Base-by-base conservation (phyloP, 805 yeast genomes). In the Tetrapisispora arboricola region DNA sequence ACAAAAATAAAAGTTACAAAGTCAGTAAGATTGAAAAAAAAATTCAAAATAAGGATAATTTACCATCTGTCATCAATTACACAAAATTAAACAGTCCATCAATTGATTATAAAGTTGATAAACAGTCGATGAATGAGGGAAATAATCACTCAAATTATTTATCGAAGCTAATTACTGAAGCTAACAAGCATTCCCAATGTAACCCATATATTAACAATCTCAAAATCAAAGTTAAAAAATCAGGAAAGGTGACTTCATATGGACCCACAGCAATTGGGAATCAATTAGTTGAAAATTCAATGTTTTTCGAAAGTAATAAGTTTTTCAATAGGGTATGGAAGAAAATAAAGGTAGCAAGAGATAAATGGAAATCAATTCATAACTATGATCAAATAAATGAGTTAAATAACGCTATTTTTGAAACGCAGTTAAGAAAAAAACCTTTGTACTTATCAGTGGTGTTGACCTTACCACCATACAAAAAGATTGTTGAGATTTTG, bases 211-310 rank as follows among this genome's bases (percentile, higher is more conserved):
- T 48, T 38, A 47, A 49, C 20, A 34, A 47, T 7, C 38, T 44
- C 31, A 45, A 26, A 39, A 6, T 54, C 7, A 52, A 52, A 38
- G 18, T 33, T 4, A 51, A 57, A 38, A 32, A 48, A 7, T 37
- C 46, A 19, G 62, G 55, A 6, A 47, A 63, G 32, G 40, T 42
- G 2, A 41, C 50, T 2, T 20, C 48, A n/a, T 57, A 45, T 46
- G 66, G 66, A 0, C 57, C 63, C 6, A 61, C 66, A 1, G 49
- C 61, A 5, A 26, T 49, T 17, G 48, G 55, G 29, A 48, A 55
- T 1, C 52, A 2, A 29, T 37, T 26, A 42, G 35, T 10, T 42
- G 51, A 18, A 44, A 47, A 13, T 44, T 49, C 44, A 51, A 47
- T 4, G 40, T 49, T 21, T 40, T 46, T 15, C 44, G 47, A 7